phyloP scores from a whole-genome alignment of 352 stramenopile genomes.

The Phytophthora citrophthora region DNA sequence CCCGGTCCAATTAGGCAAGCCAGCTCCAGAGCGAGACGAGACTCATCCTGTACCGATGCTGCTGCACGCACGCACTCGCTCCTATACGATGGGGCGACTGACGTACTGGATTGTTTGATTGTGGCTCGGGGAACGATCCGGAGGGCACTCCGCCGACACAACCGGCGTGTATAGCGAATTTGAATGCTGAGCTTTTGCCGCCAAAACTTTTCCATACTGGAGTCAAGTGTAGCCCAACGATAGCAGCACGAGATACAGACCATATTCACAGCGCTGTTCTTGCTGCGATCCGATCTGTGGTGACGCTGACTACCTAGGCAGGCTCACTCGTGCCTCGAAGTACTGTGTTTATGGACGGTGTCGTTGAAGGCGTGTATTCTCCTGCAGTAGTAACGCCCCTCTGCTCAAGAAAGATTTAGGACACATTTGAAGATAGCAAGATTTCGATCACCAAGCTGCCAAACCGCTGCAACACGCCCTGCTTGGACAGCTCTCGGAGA shows the following conservation, averaged over 20 bases:
- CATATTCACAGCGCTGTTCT: too few species aligned
- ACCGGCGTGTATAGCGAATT: constrained; percentile 2
- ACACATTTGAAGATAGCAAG: neutral
- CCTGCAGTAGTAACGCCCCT: neutral
- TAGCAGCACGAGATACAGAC: too few species aligned
- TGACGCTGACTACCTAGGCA: too few species aligned
- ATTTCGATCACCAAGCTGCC: constrained; percentile 2
- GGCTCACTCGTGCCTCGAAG: too few species aligned
- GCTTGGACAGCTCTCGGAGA: neutral
- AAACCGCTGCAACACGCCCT: neutral
- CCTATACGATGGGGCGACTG: constrained; percentile 46
- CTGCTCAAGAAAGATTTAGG: neutral
- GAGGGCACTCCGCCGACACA: constrained; percentile 11
- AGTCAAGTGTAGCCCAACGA: neutral
- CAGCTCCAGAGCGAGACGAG: neutral
- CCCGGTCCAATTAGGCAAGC: constrained; percentile 5
- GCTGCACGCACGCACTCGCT: constrained; percentile 33
- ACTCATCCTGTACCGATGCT: constrained; percentile 26
- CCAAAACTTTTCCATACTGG: constrained; percentile 2
- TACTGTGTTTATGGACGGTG: too few species aligned
- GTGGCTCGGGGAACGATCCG: constrained; percentile 27
- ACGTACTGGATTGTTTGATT: constrained; percentile 49
- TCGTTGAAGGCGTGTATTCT: too few species aligned
- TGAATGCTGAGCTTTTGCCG: constrained; percentile 11
- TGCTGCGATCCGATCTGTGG: too few species aligned